A percentile compares a stretch with the other conserved stretches of the same genome.
phyloP scores from a whole-genome alignment of 768 basidiomycete species.

The Macrolepiota albuminosa region DNA sequence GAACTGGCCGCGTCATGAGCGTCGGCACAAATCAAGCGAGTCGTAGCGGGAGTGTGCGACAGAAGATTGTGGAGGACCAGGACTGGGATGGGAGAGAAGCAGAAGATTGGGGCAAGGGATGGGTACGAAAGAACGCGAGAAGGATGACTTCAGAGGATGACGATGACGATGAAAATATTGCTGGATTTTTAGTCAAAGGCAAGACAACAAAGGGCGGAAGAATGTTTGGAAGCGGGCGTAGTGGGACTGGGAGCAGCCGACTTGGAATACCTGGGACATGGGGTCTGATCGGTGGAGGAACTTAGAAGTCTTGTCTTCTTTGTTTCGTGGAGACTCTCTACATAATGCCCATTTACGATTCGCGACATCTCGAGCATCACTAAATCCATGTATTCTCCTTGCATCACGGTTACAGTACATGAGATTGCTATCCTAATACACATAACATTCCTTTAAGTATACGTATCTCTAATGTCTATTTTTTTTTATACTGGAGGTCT shows the following conservation, averaged over 20 bases:
- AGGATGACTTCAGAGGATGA: constrained; percentile 16
- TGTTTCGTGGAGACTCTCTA: neutral
- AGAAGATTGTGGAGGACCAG: constrained; percentile 13
- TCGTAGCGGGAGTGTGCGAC: constrained; percentile 10
- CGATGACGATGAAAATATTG: constrained; percentile 25
- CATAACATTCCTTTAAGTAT: constrained; percentile 5
- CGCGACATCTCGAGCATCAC: neutral
- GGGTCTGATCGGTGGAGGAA: constrained; percentile 11
- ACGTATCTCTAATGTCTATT: neutral
- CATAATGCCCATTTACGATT: neutral
- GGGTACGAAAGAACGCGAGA: constrained; percentile 16
- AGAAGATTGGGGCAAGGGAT: constrained; percentile 24
- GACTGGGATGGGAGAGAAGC: constrained; percentile 23
- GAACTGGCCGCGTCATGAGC: constrained; percentile 13
- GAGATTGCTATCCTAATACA: constrained; percentile 6
- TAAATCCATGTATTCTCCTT: neutral
- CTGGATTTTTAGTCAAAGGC: constrained; percentile 16
- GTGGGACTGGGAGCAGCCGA: constrained; percentile 16
- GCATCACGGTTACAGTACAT: neutral
- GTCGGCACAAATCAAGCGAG: constrained; percentile 4
- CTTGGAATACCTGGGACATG: constrained; percentile 17
- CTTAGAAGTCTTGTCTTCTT: constrained; percentile 2
- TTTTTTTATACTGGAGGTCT: neutral
- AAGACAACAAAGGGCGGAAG: constrained; percentile 7
- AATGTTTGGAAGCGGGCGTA: constrained; percentile 20